Evolutionary conservation across 2,329 filamentous ascomycete species (phyloP), one percentile per base, ranked within the genome.

Genomic region (Aspergillus eucalypticola): DNA sequence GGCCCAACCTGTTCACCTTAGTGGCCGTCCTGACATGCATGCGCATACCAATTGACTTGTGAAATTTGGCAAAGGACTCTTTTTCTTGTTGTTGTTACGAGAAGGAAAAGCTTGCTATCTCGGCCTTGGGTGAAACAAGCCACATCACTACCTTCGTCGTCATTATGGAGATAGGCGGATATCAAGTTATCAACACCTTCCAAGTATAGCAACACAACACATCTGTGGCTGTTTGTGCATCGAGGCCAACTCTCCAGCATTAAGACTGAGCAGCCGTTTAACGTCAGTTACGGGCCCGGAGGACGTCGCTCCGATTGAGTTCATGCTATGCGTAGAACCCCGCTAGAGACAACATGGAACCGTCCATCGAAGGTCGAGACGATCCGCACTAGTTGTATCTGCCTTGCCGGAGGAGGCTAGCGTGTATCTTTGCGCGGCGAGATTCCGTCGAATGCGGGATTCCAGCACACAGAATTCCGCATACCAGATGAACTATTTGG

Each of bases 281-380:
- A 50, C 7, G 46, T 50, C 46, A 50, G 25, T 44, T 50, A 29
- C 46, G 46, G 46, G 11, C 46, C 23, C 46, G 46, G 46, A 50
- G 46, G 46, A 50, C 46, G 7, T 10, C 25, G 11, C 46, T 50
- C 46, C 46, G 46, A 50, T 50, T 50, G 25, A 50, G 46, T 50
- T 50, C 46, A 50, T 50, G 25, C 46, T 27, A 50, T 50, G 46
- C 46, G 46, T 29, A 50, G 46, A 50, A 50, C 46, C 46, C 46
- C 46, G 25, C 46, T 29, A 29, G 46, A 50, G 25, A 15, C 46
- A 29, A 50, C 23, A 50, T 50, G 46, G 46, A 50, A 50, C 29
- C 46, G 25, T 50, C 46, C 27, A 50, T 50, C 46, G 46, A 50
- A 50, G 46, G 23, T 49, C 46, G 46, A 27, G n/a, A n/a, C 17